Percentiles rank a stretch among this genome's conserved stretches.
phyloP scores from a whole-genome alignment of 768 basidiomycete species.

The Amanita rubescens region DNA sequence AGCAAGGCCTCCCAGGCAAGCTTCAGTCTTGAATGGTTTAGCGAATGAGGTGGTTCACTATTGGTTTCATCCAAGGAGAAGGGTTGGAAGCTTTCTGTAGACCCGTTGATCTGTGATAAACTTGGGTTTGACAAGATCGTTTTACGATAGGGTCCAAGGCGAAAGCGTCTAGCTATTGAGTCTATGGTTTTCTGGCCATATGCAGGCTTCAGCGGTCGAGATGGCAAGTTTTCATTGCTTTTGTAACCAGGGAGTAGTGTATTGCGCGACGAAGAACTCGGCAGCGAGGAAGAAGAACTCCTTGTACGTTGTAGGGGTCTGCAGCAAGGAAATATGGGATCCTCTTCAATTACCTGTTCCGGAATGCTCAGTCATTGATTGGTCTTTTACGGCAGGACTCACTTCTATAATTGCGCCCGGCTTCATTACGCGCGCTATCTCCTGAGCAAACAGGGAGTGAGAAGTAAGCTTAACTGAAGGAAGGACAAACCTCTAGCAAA shows the following conservation, averaged over 20 bases:
- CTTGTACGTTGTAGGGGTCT: slow-evolving; percentile 8
- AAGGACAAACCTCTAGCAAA: slow-evolving; percentile 48
- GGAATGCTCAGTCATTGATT: background rate
- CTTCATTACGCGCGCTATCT: slow-evolving; percentile 59
- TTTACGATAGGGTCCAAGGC: background rate
- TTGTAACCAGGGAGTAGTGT: slow-evolving; percentile 13
- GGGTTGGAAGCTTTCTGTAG: background rate
- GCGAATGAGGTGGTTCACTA: slow-evolving; percentile 30
- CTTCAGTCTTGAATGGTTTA: slow-evolving; percentile 48
- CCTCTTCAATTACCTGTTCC: slow-evolving; percentile 62
- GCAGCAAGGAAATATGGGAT: slow-evolving; percentile 60
- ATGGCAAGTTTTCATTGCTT: background rate
- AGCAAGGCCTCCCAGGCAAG: slow-evolving; percentile 67
- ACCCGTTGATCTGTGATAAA: background rate
- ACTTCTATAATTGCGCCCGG: slow-evolving; percentile 62
- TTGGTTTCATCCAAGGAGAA: background rate
- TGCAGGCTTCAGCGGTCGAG: background rate
- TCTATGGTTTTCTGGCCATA: background rate
- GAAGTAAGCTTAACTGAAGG: background rate
- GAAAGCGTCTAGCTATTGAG: background rate
- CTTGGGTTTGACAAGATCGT: background rate
- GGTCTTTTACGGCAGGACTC: slow-evolving; percentile 6
- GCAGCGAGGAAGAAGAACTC: slow-evolving; percentile 13
- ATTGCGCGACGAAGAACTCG: slow-evolving; percentile 12
- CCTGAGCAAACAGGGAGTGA: slow-evolving; percentile 30